phyloP scores from a whole-genome alignment of 768 basidiomycete species.

The Trametes meyenii region DNA sequence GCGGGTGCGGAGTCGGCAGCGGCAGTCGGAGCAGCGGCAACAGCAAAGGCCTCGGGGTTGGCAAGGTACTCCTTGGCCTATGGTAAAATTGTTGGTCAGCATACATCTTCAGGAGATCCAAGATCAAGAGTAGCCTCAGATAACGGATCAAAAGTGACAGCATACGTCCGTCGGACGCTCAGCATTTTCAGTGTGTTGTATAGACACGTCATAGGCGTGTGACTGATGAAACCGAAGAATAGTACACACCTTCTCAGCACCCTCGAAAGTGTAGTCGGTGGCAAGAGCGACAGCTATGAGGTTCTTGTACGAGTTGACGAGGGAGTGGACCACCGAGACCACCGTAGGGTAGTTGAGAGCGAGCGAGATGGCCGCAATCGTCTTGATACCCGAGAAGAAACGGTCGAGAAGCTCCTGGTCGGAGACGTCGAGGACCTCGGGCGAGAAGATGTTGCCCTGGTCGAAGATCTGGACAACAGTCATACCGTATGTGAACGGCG shows the following conservation, averaged over 20 bases:
- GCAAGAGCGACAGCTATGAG: slow-evolving; percentile 83
- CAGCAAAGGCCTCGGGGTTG: slow-evolving; percentile 98
- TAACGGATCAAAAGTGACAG: slow-evolving; percentile 25
- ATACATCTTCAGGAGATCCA: slow-evolving; percentile 37
- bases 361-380: slow-evolving; percentile 93
- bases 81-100: slow-evolving; percentile 30
- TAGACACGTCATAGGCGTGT: slow-evolving; percentile 36
- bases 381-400: slow-evolving; percentile 93
- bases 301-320: slow-evolving; percentile 99
- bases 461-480: slow-evolving; percentile 96
- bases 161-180: slow-evolving; percentile 54
- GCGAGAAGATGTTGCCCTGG: slow-evolving; percentile 88
- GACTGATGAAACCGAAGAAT: slow-evolving; percentile 3
- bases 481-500: slow-evolving; percentile 99
- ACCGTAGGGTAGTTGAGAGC: slow-evolving; percentile 96
- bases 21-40: slow-evolving; percentile 66
- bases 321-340: slow-evolving; percentile 90
- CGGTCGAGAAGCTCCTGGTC: slow-evolving; percentile 89
- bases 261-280: slow-evolving; percentile 95
- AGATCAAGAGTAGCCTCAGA: slow-evolving; percentile 30
- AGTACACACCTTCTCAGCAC: slow-evolving; percentile 79
- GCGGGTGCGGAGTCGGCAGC: slow-evolving; percentile 60
- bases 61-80: slow-evolving; percentile 96
- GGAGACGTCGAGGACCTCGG: slow-evolving; percentile 89
- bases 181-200: slow-evolving; percentile 84